Evolutionary conservation across 257 asterid species (phyloP).

Genomic region (Jacaranda copaia): DNA sequence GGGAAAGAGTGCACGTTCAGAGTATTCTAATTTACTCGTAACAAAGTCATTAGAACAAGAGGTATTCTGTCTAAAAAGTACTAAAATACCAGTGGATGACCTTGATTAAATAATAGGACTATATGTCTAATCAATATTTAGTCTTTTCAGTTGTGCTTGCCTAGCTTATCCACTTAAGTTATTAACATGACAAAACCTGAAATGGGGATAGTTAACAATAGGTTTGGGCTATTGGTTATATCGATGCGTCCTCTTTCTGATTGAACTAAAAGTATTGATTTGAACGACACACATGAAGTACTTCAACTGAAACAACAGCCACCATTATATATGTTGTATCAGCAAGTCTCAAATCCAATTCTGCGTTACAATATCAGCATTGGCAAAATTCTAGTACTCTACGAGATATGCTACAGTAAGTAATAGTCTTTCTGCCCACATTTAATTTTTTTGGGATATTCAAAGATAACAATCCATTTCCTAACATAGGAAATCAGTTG

Average conservation of each 20-base stretch:
- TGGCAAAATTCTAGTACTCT: neutral
- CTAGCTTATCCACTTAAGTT: neutral
- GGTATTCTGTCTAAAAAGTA: neutral
- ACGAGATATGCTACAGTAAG: neutral
- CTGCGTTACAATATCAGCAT: neutral
- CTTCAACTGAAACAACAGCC: conserved; percentile 12
- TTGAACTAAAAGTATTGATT: conserved; percentile 12
- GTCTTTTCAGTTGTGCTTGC: neutral
- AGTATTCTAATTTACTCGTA: neutral
- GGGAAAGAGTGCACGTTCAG: conserved; percentile 8
- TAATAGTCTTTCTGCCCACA: neutral
- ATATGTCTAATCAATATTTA: conserved; percentile 1
- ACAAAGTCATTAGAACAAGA: neutral
- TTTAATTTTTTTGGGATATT: neutral
- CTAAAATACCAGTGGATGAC: neutral
- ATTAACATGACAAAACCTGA: conserved; percentile 9
- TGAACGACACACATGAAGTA: neutral
- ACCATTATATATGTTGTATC: neutral
- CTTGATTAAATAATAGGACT: conserved; percentile 4
- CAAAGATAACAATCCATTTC: neutral
- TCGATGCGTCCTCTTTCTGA: neutral
- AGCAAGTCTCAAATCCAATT: neutral
- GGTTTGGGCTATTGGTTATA: neutral
- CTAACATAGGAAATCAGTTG: neutral
- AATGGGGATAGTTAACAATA: neutral